phyloP scores from a whole-genome alignment of 2,329 filamentous ascomycete genomes.

The Hymenoscyphus infarciens region DNA sequence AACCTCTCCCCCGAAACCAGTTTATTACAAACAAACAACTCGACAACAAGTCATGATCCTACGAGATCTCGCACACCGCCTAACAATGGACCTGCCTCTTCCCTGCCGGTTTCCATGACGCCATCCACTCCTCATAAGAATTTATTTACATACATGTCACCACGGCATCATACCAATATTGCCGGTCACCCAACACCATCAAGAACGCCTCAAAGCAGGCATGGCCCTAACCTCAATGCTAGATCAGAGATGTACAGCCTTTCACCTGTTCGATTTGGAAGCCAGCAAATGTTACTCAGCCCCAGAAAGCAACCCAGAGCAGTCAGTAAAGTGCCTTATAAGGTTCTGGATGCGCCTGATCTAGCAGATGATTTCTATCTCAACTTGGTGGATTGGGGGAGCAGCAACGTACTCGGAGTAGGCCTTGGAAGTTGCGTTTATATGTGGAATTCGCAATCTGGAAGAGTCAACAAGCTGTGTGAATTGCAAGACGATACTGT shows the following conservation, averaged over 20 bases:
- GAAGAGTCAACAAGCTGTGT: conserved; percentile 89
- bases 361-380: conserved; percentile 96
- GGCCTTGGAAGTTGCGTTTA: conserved; percentile 92
- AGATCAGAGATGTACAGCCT: conserved; percentile 92
- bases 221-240: conserved; percentile 84
- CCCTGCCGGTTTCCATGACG: conserved; percentile 72
- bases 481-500: conserved; percentile 90
- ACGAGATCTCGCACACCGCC: conserved; percentile 80
- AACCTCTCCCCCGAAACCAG: conserved; percentile 57
- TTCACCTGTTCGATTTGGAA: conserved; percentile 88
- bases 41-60: conserved; percentile 58
- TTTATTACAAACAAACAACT: conserved; percentile 47
- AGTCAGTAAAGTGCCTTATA: conserved; percentile 95
- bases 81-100: conserved; percentile 54
- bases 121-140: conserved; percentile 98
- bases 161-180: conserved; percentile 61
- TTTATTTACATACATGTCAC: conserved; percentile 86
- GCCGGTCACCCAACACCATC: conserved; percentile 84
- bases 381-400: conserved; percentile 97
- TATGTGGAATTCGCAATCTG: conserved; percentile 94
- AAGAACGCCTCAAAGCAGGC: conserved; percentile 81
- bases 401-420: conserved; percentile 88
- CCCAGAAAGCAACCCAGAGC: conserved; percentile 84
- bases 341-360: conserved; percentile 94
- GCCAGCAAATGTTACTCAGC: conserved; percentile 88